Base-by-base conservation (phyloP, 2,329 filamentous ascomycete genomes). In the Botryosphaeria dothidea region DNA sequence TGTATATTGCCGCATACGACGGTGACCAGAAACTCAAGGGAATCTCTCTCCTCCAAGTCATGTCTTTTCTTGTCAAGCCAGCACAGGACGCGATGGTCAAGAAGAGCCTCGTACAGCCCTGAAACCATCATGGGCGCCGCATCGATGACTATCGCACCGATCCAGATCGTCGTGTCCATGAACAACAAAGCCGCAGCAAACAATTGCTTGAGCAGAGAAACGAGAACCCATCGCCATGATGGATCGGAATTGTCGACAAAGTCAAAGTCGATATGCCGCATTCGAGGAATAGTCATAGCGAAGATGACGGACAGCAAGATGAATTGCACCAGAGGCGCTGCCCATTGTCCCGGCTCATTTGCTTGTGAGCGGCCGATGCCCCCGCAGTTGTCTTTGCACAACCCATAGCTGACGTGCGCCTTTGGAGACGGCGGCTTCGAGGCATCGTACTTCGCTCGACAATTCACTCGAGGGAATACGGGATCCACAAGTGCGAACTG, bases 281-380 rank as follows among this genome's bases (percentile, higher is more conserved):
- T 19, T 15, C 76, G 69, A 19, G 76, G 77, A 9, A 79, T 72
- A 31, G 74, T 75, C 45, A 77, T 71, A 61, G 74, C 75, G 66
- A 78, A 78, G 0, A 76, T 74, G 3, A 78, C 66, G 17, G 72
- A 73, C 0, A 75, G 76, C 34, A 78, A 67, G 49, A 78, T 74
- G 67, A 78, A 78, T 48, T 76, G 72, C 1, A 76, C 74, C 0
- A 77, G 67, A 1, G 74, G 75, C 8, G 73, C 74, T 41, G 75
- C 67, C 75, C 75, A 78, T 62, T 77, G 72, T 54, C 65, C 68
- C 62, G 74, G 71, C 7, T 65, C 67, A 9, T 52, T 64, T 7
- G 67, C 51, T 52, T 70, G 70, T 19, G 75, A 76, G 7, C 74
- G 69, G 65, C 74, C 68, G 69, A 75, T 76, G 0, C 75, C 75